Evolutionary conservation across 257 asterid species (phyloP).

Genomic region (Plectranthus barbatus): DNA sequence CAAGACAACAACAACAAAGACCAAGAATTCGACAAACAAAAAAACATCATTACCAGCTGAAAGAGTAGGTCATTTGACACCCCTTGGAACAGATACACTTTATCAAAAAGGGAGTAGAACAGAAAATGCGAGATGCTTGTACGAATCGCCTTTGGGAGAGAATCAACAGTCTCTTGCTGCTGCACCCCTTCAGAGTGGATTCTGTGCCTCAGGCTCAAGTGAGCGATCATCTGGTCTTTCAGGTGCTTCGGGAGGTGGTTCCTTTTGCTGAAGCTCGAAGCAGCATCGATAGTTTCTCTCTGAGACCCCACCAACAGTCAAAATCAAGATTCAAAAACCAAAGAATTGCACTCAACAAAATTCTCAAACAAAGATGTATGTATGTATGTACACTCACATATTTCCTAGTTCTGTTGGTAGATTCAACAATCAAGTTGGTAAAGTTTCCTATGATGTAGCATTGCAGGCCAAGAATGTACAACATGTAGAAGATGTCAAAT

Average conservation of each 20-base stretch:
- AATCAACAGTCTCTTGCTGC: slow-evolving; percentile 72
- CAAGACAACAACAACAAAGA: neutral
- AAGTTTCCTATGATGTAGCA: slow-evolving; percentile 80
- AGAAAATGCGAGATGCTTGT: slow-evolving; percentile 65
- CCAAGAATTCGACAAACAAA: neutral
- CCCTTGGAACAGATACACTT: slow-evolving; percentile 66
- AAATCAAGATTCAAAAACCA: too few species aligned
- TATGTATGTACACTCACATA: slow-evolving; percentile 73
- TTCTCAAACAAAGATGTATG: too few species aligned
- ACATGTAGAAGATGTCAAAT: slow-evolving; percentile 44
- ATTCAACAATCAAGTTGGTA: slow-evolving; percentile 81
- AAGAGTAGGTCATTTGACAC: slow-evolving; percentile 75
- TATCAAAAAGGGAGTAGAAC: slow-evolving; percentile 56
- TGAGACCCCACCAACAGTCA: neutral
- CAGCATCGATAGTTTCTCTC: slow-evolving; percentile 80
- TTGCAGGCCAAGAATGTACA: slow-evolving; percentile 58
- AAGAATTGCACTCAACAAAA: slow-evolving; percentile 37
- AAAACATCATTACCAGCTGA: slow-evolving; percentile 55
- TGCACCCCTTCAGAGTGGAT: slow-evolving; percentile 75
- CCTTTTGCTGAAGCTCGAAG: slow-evolving; percentile 68
- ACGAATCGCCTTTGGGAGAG: slow-evolving; percentile 76
- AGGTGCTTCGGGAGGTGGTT: slow-evolving; percentile 58
- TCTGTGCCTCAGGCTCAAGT: slow-evolving; percentile 67
- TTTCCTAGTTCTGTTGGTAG: slow-evolving; percentile 64
- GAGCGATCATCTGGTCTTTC: slow-evolving; percentile 73